Evolutionary conservation across 805 yeast genomes (phyloP).

Genomic region (Starmerella khaoyaiensis): DNA sequence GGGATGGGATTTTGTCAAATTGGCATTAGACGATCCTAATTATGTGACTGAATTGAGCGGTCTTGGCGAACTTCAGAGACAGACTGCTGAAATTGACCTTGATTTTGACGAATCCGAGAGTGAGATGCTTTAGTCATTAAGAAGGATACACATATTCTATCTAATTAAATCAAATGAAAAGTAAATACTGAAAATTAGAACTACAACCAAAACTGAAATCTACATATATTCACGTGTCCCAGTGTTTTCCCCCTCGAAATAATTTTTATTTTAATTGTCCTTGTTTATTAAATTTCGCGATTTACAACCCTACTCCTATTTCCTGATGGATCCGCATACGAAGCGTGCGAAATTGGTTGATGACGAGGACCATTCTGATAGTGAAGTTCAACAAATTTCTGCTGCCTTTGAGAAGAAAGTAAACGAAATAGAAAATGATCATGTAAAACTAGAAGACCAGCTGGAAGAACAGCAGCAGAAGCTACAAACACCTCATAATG

Average conservation of each 20-base stretch:
- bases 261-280: too few species aligned
- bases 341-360: constrained; percentile 18
- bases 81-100: constrained; percentile 47
- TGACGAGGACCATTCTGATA: constrained; percentile 18
- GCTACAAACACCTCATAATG: constrained; percentile 2
- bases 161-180: too few species aligned
- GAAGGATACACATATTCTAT: too few species aligned
- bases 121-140: constrained; percentile 2
- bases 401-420: constrained; percentile 22
- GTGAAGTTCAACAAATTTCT: constrained; percentile 23
- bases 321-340: too few species aligned
- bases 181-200: too few species aligned
- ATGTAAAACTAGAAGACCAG: constrained; percentile 20
- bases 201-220: too few species aligned
- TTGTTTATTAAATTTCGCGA: too few species aligned
- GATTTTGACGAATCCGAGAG: constrained; percentile 19
- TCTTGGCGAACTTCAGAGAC: constrained; percentile 53
- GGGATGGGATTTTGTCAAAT: constrained; percentile 73
- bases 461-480: background rate
- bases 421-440: constrained; percentile 25
- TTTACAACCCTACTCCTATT: too few species aligned
- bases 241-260: too few species aligned
- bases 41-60: constrained; percentile 74
- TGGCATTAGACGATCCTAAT: constrained; percentile 51
- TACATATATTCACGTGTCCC: too few species aligned